Evolutionary conservation across 176 grass and related monocot genomes (phyloP).

Genomic region (Panicum miliaceum): DNA sequence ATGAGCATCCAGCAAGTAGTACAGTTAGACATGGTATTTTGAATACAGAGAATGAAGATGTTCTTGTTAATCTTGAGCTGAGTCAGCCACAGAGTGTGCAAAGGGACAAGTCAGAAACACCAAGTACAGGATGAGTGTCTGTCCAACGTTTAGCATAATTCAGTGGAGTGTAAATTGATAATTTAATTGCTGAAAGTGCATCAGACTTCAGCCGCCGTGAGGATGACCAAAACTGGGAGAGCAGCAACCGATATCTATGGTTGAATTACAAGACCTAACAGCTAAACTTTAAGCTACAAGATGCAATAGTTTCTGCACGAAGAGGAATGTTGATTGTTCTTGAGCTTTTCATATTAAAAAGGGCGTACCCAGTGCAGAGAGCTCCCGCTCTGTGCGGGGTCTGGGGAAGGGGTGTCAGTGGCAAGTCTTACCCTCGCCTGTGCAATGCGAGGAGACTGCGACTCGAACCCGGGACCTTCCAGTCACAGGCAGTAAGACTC

Average conservation of each 20-base stretch:
- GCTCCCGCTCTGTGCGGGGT: no score
- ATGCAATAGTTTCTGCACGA: not conserved
- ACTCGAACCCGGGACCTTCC: no score
- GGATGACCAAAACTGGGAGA: not conserved
- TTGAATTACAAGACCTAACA: not conserved
- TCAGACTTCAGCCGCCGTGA: conserved; percentile 36
- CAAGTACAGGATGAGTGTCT: conserved; percentile 45
- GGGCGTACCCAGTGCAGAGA: no score
- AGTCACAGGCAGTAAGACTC: no score
- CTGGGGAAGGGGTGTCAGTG: no score
- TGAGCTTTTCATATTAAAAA: conserved; percentile 13
- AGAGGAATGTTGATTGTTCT: conserved; percentile 4
- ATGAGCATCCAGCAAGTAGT: conserved; percentile 28
- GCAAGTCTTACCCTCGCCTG: no score
- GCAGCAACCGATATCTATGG: not conserved
- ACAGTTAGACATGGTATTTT: conserved; percentile 31
- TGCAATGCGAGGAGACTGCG: no score
- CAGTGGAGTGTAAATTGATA: not conserved
- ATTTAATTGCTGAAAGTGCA: not conserved
- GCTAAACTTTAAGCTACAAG: not conserved
- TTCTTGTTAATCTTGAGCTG: conserved; percentile 48
- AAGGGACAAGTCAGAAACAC: conserved; percentile 29
- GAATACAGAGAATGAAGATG: conserved; percentile 32
- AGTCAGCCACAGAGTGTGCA: conserved; percentile 35
- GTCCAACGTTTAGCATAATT: not conserved